A percentile compares a stretch with the other conserved stretches of the same genome.
Evolutionary conservation across 192 early-diverging fungal species (phyloP).

Genomic region (Coemansia sp.): DNA sequence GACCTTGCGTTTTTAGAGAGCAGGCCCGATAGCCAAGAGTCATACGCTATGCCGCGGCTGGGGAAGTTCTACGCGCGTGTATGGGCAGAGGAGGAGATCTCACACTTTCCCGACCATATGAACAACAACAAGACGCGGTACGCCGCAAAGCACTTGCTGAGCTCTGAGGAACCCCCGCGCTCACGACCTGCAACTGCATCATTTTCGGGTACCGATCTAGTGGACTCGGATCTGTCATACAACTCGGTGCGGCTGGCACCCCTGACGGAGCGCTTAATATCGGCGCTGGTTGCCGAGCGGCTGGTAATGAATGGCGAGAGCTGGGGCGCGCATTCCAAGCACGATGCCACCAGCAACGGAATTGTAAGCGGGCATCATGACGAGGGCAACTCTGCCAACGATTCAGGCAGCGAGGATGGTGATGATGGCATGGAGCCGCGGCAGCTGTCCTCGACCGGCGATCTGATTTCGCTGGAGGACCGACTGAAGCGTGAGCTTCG

Average conservation of each 20-base stretch:
- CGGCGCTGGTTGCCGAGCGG: constrained; percentile 66
- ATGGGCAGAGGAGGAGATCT: constrained; percentile 71
- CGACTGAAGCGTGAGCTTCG: constrained; percentile 77
- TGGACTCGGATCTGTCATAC: constrained; percentile 57
- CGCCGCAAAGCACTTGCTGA: constrained; percentile 19
- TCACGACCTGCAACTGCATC: background rate
- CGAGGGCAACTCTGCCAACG: background rate
- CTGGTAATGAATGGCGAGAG: constrained; percentile 38
- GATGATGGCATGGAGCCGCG: constrained; percentile 13
- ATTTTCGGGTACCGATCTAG: constrained; percentile 17
- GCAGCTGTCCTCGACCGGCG: constrained; percentile 32
- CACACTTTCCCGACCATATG: constrained; percentile 53
- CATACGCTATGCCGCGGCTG: constrained; percentile 76
- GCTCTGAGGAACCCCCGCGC: constrained; percentile 9
- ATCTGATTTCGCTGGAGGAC: constrained; percentile 74
- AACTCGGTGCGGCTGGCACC: constrained; percentile 65
- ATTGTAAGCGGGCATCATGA: background rate
- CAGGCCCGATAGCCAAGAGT: constrained; percentile 60
- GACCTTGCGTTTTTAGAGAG: constrained; percentile 70
- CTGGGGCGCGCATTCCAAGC: background rate
- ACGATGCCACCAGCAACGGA: background rate
- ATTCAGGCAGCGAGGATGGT: constrained; percentile 20
- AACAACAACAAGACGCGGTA: constrained; percentile 39
- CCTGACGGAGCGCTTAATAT: constrained; percentile 76
- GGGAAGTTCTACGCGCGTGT: constrained; percentile 70